A percentile compares a stretch with the other conserved stretches of the same genome.
phyloP scores from a whole-genome alignment of 352 stramenopile species.

The Globisporangium irregulare region DNA sequence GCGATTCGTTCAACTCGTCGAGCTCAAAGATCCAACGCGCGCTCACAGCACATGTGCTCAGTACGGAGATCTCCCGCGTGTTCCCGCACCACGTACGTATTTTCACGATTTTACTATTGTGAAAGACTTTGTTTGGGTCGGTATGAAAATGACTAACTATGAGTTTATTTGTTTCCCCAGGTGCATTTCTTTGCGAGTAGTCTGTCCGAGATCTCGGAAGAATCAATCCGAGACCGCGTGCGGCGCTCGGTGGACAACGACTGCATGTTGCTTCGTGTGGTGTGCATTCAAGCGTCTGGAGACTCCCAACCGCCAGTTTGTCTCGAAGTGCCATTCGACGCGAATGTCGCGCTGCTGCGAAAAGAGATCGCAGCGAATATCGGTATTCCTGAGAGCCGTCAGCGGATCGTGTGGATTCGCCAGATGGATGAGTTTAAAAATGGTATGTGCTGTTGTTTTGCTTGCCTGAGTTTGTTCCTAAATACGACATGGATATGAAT shows the following conservation, averaged over 20 bases:
- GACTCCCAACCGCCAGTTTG: conserved; percentile 77
- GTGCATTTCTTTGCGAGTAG: conserved; percentile 85
- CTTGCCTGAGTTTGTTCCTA: neutral
- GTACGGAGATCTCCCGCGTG: conserved; percentile 83
- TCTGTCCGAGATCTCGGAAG: conserved; percentile 76
- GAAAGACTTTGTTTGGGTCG: neutral
- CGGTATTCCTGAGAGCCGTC: conserved; percentile 73
- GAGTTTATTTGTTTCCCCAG: conserved; percentile 23
- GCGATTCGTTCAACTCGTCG: conserved; percentile 44
- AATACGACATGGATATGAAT: conserved; percentile 1
- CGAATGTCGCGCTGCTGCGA: conserved; percentile 63
- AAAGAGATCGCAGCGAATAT: conserved; percentile 81
- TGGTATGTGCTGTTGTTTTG: conserved; percentile 31
- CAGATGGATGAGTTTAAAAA: conserved; percentile 83
- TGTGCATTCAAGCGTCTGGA: conserved; percentile 81
- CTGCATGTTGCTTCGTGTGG: conserved; percentile 83
- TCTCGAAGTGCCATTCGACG: conserved; percentile 79
- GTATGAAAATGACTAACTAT: neutral
- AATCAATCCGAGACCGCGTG: conserved; percentile 82
- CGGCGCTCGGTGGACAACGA: conserved; percentile 82
- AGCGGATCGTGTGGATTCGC: conserved; percentile 89
- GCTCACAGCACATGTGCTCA: conserved; percentile 75
- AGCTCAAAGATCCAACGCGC: conserved; percentile 79
- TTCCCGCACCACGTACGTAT: conserved; percentile 81
- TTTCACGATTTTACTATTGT: neutral